These are phyloP conservation scores for Xerophyta viscosa DNA, from an alignment of 106 monocot species.

Conservation along the genomic window DNA sequence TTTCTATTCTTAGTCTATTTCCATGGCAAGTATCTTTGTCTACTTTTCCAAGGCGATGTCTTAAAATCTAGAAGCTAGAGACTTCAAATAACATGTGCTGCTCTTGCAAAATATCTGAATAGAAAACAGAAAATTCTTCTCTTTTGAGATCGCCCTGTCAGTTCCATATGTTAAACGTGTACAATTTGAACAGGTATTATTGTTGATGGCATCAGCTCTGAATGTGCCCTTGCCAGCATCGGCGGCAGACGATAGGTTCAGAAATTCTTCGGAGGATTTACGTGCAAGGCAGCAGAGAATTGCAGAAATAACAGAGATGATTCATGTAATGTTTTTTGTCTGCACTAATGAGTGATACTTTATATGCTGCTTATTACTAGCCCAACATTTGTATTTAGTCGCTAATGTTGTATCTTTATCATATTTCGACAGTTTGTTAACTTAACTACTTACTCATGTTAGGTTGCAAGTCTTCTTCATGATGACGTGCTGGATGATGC, in stretches of 20 bases:
- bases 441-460: neutral
- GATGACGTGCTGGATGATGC: constrained; percentile 99
- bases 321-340: constrained; percentile 54
- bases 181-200: constrained; percentile 53
- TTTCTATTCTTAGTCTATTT: too few relatives aligned
- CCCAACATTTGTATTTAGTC: too few relatives aligned
- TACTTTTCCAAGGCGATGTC: too few relatives aligned
- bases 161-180: too few relatives aligned
- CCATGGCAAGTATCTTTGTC: too few relatives aligned
- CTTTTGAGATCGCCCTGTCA: too few relatives aligned
- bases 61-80: too few relatives aligned
- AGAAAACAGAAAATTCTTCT: too few relatives aligned
- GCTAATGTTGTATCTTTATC: neutral
- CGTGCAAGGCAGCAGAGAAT: constrained; percentile 70
- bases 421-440: too few relatives aligned
- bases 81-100: too few relatives aligned
- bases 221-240: constrained; percentile 44
- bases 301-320: constrained; percentile 97
- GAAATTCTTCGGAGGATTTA: constrained; percentile 34
- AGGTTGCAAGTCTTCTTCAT: constrained; percentile 98
- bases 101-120: too few relatives aligned
- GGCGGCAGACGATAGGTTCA: constrained; percentile 28
- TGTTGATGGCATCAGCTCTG: constrained; percentile 86
- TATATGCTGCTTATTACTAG: too few relatives aligned
- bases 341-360: neutral